Evolutionary conservation across 352 stramenopile species (phyloP), one percentile per base, ranked within the genome.

Genomic region (Thraustochytrium striatum): DNA sequence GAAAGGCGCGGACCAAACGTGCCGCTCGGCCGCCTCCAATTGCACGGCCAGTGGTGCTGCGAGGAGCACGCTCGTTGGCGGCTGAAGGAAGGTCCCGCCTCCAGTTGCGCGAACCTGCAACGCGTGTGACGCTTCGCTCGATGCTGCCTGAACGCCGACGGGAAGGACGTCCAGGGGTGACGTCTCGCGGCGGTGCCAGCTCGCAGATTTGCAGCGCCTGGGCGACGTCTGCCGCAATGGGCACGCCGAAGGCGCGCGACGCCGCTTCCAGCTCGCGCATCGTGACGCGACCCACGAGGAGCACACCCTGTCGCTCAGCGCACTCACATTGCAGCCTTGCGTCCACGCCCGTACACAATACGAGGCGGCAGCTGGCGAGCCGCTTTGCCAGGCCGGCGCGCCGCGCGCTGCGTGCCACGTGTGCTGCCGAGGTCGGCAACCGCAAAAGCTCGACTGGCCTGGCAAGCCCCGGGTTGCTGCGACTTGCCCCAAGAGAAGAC

Each of bases 141-240:
- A n/a, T n/a, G n/a, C n/a, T n/a, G n/a, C 59, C 28, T 25, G 55
- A 30, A 13, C 19, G 41, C 50, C 9, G 9, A 44, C 35, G 3
- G 21, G 30, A 35, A 70, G 53, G 39, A 47, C 5, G 39, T 5
- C 39, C 5, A 47, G 39, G 25, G 7, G 5, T 11, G 59, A 33
- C 2, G 21, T 8, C 13, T 5, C 21, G 33, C 59, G n/a, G 25
- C n/a, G 21, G 36, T 3, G 28, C 9, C 53, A 33, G 33, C 59
- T 38, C 59, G 35, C 50, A n/a, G 59, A 52, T 2, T 33, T 33
- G 9, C 41, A 70, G 32, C 7, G 53, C 25, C 59, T 70, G 59
- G n/a, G 50, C 59, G 21, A 70, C 19, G 59, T 70, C 59, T 5
- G 33, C 25, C n/a, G 53, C 50, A 3, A 70, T 70, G 30, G 50